Evolutionary conservation across 1,139 yeast species (phyloP).

Genomic region (Candida freyschussii): DNA sequence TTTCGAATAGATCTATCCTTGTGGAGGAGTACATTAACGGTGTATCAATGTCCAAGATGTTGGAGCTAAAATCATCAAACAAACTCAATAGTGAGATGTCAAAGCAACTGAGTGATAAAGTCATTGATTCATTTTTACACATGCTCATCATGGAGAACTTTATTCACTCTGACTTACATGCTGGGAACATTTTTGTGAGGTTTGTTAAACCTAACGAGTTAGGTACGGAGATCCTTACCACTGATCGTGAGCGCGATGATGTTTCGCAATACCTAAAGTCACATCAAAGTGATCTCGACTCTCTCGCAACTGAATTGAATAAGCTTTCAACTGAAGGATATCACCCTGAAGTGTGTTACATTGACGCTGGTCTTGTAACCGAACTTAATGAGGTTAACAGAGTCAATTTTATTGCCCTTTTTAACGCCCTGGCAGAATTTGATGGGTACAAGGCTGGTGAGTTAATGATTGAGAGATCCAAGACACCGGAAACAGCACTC

Average conservation of each 20-base stretch:
- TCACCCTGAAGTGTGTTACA: slow-evolving; percentile 82
- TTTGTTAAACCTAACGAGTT: slow-evolving; percentile 46
- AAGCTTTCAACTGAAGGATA: slow-evolving; percentile 56
- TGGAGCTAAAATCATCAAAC: slow-evolving; percentile 39
- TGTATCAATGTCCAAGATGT: slow-evolving; percentile 68
- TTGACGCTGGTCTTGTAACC: slow-evolving; percentile 91
- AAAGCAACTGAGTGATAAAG: slow-evolving; percentile 77
- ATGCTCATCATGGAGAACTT: slow-evolving; percentile 92
- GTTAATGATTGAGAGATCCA: slow-evolving; percentile 87
- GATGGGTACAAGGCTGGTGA: slow-evolving; percentile 96
- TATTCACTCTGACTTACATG: slow-evolving; percentile 93
- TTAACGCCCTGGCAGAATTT: slow-evolving; percentile 83
- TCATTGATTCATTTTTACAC: slow-evolving; percentile 84
- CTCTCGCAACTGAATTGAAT: slow-evolving; percentile 48
- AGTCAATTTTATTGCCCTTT: slow-evolving; percentile 80
- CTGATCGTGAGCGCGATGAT: slow-evolving; percentile 38
- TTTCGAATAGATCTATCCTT: slow-evolving; percentile 66
- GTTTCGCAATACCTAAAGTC: slow-evolving; percentile 44
- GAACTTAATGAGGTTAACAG: slow-evolving; percentile 76
- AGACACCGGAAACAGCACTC: slow-evolving; percentile 89
- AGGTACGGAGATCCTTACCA: slow-evolving; percentile 31
- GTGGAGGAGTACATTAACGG: slow-evolving; percentile 87
- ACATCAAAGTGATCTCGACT: slow-evolving; percentile 36
- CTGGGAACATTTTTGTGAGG: slow-evolving; percentile 88
- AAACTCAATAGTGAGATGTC: slow-evolving; percentile 40